phyloP scores from a whole-genome alignment of 2,329 filamentous ascomycete species.

The Drechslera avenae region DNA sequence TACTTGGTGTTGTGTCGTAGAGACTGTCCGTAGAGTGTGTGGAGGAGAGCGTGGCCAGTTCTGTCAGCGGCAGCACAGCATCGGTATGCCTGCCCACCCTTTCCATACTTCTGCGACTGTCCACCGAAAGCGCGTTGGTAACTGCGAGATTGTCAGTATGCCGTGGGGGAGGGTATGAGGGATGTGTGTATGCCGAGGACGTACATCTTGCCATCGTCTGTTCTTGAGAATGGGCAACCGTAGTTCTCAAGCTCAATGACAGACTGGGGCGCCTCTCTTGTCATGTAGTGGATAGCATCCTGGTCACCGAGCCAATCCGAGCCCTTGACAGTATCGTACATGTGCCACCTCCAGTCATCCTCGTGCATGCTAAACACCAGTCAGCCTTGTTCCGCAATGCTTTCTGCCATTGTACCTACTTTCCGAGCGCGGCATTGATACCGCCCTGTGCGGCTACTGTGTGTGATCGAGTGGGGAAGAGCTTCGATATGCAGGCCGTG shows the following conservation, averaged over 20 bases:
- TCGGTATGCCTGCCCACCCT: slow-evolving; percentile 97
- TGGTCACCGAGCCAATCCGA: slow-evolving; percentile 98
- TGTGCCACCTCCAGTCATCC: slow-evolving; percentile 99
- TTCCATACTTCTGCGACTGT: slow-evolving; percentile 91
- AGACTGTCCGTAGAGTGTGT: slow-evolving; percentile 98
- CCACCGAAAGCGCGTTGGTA: slow-evolving; percentile 99
- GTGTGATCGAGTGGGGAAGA: slow-evolving; percentile 84
- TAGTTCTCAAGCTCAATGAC: slow-evolving; percentile 97
- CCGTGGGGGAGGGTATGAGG: too few species aligned
- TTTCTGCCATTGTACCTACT: slow-evolving; percentile 51
- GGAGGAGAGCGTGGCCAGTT: slow-evolving; percentile 95
- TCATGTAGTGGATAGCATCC: slow-evolving; percentile 99
- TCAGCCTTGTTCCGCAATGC: slow-evolving; percentile 24
- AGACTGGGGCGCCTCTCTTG: slow-evolving; percentile 85
- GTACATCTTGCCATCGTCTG: slow-evolving; percentile 92
- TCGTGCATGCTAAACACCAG: slow-evolving; percentile 74
- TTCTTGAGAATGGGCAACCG: slow-evolving; percentile 95
- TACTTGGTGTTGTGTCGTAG: slow-evolving; percentile 98
- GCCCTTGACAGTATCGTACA: slow-evolving; percentile 98
- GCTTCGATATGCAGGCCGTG: slow-evolving; percentile 83
- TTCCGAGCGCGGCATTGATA: slow-evolving; percentile 86
- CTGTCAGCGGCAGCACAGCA: slow-evolving; percentile 95
- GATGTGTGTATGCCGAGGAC: neutral
- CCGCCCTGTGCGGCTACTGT: slow-evolving; percentile 78
- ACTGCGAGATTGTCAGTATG: slow-evolving; percentile 50